A percentile compares a stretch with the other conserved stretches of the same genome.
phyloP scores from a whole-genome alignment of 139 green algal genomes.

The Asterochloris sp. region DNA sequence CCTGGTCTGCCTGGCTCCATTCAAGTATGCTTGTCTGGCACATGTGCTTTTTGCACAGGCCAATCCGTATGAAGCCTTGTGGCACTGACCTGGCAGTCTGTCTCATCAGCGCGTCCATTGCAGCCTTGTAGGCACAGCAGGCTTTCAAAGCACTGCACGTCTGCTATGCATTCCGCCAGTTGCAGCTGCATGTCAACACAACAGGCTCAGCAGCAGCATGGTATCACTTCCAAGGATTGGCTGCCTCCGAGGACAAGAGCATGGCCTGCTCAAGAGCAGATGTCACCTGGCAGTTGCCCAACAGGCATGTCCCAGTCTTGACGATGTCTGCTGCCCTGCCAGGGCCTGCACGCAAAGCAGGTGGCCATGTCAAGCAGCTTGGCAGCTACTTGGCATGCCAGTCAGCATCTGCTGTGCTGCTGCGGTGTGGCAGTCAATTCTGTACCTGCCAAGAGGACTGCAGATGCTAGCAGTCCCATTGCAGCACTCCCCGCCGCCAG shows the following conservation, averaged over 20 bases:
- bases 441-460: no score
- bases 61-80: not conserved
- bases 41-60: not conserved
- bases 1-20: not conserved
- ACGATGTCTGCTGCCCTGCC: slow-evolving; percentile 31
- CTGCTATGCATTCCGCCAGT: slow-evolving; percentile 71
- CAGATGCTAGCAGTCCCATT: no score
- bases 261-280: not conserved
- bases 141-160: slow-evolving; percentile 73
- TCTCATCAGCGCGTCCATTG: slow-evolving; percentile 68
- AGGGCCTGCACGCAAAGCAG: slow-evolving; percentile 3
- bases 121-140: slow-evolving; percentile 81
- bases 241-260: not conserved
- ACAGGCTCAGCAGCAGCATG: not conserved
- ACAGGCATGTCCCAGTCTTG: slow-evolving; percentile 54
- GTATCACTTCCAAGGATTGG: not conserved
- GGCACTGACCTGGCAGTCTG: slow-evolving; percentile 55
- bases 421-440: no score
- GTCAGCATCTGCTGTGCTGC: no score
- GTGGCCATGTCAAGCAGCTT: not conserved
- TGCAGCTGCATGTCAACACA: slow-evolving; percentile 21
- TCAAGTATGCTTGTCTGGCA: not conserved
- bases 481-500: no score
- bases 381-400: no score
- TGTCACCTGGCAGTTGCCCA: slow-evolving; percentile 53